Evolutionary conservation across 352 stramenopile genomes (phyloP).

Genomic region (Pythium aristosporum): DNA sequence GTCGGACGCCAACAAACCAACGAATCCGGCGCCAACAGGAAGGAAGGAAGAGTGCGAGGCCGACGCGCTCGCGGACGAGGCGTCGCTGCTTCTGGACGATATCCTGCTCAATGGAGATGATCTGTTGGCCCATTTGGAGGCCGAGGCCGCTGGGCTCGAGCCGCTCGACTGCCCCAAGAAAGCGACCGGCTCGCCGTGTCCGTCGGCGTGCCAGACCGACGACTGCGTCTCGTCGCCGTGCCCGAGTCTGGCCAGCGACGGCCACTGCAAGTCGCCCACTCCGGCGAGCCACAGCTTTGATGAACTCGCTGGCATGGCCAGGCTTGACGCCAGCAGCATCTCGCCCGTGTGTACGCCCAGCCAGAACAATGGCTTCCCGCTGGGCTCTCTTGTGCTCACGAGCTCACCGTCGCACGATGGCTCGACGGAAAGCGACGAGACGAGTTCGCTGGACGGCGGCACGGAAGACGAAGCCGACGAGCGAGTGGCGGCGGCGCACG

Average conservation of each 20-base stretch:
- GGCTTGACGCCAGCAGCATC: slow-evolving; percentile 36
- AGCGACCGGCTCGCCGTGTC: slow-evolving; percentile 34
- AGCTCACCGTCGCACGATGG: slow-evolving; percentile 32
- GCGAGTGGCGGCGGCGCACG: background rate
- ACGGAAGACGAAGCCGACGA: slow-evolving; percentile 16
- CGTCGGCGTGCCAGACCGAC: slow-evolving; percentile 43
- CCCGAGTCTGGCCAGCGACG: slow-evolving; percentile 34
- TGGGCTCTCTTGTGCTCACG: slow-evolving; percentile 22
- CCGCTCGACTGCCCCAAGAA: background rate
- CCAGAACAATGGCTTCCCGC: slow-evolving; percentile 17
- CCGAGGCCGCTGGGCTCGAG: slow-evolving; percentile 28
- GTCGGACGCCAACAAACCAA: slow-evolving; percentile 2
- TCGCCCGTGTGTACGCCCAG: slow-evolving; percentile 33
- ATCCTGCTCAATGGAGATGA: slow-evolving; percentile 60
- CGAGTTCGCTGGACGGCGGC: slow-evolving; percentile 12
- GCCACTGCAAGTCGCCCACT: slow-evolving; percentile 26
- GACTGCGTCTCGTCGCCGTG: slow-evolving; percentile 52
- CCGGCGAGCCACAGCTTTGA: slow-evolving; percentile 20
- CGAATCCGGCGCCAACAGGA: background rate
- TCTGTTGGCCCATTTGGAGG: slow-evolving; percentile 52
- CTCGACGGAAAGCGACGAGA: slow-evolving; percentile 36
- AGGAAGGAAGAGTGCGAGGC: background rate
- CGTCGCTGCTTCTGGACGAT: slow-evolving; percentile 30
- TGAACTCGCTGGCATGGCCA: slow-evolving; percentile 30
- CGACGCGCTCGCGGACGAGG: slow-evolving; percentile 15